Conservation (phyloP, 148 eudicot genomes). For the Bassia scoparia region DNA sequence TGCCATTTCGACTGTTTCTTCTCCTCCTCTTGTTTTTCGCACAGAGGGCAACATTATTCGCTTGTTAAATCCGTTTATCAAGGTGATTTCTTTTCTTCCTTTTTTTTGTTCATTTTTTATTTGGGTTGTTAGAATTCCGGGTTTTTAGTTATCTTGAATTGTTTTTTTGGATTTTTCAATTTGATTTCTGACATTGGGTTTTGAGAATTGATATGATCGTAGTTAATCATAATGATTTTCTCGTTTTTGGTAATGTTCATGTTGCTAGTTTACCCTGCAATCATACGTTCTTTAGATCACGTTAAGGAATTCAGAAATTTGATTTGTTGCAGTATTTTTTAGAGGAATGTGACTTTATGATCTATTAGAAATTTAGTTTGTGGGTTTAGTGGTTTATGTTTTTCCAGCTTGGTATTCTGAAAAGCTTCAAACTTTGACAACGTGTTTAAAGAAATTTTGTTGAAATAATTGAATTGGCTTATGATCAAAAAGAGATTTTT, state of each 20-base stretch:
- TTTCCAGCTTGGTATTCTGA: too few species aligned
- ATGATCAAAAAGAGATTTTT: neutral
- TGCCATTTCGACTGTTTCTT: neutral
- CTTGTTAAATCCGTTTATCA: slow-evolving; percentile 76
- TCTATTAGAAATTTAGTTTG: neutral
- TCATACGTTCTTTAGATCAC: neutral
- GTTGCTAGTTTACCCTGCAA: neutral
- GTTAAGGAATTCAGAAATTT: neutral
- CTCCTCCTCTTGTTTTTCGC: slow-evolving; percentile 67
- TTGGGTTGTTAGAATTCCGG: neutral
- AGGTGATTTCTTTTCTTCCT: slow-evolving; percentile 32
- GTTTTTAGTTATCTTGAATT: too few species aligned
- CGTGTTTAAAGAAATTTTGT: neutral
- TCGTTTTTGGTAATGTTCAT: neutral
- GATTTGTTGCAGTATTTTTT: too few species aligned
- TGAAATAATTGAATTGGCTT: too few species aligned
- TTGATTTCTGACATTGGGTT: neutral
- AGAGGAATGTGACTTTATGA: too few species aligned
- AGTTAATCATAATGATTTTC: too few species aligned
- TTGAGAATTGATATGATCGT: too few species aligned
- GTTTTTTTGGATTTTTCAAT: too few species aligned
- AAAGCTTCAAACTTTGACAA: too few species aligned
- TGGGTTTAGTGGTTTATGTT: neutral
- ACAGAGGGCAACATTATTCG: slow-evolving; percentile 87
- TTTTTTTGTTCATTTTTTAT: neutral